Conservation (phyloP, 2,329 filamentous ascomycete species). For the Scedosporium boydii region DNA sequence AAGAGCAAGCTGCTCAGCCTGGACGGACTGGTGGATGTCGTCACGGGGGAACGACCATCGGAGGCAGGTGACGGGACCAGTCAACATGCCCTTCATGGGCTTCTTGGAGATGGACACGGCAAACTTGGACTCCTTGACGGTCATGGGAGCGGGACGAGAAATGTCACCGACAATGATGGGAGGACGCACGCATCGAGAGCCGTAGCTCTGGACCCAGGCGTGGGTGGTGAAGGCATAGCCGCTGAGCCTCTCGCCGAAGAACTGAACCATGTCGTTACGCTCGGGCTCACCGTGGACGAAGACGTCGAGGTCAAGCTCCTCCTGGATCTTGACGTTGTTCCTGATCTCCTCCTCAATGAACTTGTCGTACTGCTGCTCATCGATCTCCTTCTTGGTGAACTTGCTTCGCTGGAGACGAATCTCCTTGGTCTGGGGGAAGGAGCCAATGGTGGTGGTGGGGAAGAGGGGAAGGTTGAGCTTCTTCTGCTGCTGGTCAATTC, state of each 20-base stretch:
- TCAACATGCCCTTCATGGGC: conserved; percentile 99
- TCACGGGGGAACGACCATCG: conserved; percentile 99
- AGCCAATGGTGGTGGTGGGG: conserved; percentile 98
- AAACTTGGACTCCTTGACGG: conserved; percentile 99
- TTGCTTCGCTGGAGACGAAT: conserved; percentile 96
- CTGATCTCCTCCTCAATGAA: conserved; percentile 99
- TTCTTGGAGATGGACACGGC: conserved; percentile 92
- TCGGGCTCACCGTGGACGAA: conserved; percentile 98
- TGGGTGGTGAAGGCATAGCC: conserved; percentile 99
- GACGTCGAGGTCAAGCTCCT: conserved; percentile 95
- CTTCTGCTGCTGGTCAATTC: conserved; percentile 82
- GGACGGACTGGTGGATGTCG: conserved; percentile 97
- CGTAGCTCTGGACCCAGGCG: conserved; percentile 98
- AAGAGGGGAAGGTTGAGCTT: conserved; percentile 91
- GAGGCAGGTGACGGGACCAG: conserved; percentile 95
- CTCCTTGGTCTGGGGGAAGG: conserved; percentile 98
- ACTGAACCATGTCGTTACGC: conserved; percentile 99
- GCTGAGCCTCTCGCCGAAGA: conserved; percentile 95
- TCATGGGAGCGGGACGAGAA: conserved; percentile 94
- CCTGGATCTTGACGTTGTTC: conserved; percentile 91
- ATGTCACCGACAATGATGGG: conserved; percentile 99
- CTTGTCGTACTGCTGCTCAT: conserved; percentile 83
- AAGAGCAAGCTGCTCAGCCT: conserved; percentile 96
- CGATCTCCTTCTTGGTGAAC: conserved; percentile 98
- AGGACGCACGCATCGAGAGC: conserved; percentile 94